Conservation (phyloP, 805 yeast genomes). For the Wickerhamomyces rabaulensis region DNA sequence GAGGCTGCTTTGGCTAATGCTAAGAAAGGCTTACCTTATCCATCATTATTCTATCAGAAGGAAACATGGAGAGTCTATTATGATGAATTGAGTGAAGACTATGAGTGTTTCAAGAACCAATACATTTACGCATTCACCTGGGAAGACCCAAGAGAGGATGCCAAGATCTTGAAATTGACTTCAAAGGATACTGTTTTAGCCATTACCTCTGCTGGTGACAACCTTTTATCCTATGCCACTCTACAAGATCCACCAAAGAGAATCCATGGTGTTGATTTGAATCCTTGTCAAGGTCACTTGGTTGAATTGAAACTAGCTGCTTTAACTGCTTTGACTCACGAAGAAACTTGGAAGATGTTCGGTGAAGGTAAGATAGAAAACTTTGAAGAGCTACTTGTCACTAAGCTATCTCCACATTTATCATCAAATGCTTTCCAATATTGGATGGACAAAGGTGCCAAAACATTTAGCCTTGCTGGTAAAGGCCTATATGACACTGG, state of each 20-base stretch:
- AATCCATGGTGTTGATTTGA: constrained; percentile 81
- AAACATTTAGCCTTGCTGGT: constrained; percentile 49
- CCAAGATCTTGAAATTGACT: constrained; percentile 53
- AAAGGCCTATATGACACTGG: constrained; percentile 77
- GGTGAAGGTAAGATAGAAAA: constrained; percentile 65
- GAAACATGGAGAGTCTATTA: constrained; percentile 78
- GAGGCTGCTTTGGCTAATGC: constrained; percentile 67
- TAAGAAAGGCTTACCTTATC: constrained; percentile 66
- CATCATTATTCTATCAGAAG: constrained; percentile 73
- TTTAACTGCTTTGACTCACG: constrained; percentile 48
- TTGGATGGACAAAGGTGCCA: constrained; percentile 63
- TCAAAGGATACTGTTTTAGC: constrained; percentile 71
- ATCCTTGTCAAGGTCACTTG: constrained; percentile 78
- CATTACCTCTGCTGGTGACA: constrained; percentile 85
- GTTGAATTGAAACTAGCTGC: constrained; percentile 76
- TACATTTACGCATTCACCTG: constrained; percentile 85
- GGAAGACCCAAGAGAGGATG: constrained; percentile 87
- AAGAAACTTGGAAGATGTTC: constrained; percentile 68
- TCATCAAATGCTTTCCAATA: constrained; percentile 79
- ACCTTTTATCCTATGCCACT: constrained; percentile 66
- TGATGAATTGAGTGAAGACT: constrained; percentile 63
- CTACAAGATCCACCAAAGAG: constrained; percentile 65
- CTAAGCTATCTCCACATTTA: constrained; percentile 59
- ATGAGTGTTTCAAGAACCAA: constrained; percentile 69
- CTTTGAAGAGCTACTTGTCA: constrained; percentile 46